Percentiles rank a stretch among this genome's conserved stretches.
Evolutionary conservation across 441 rosid genomes (phyloP).

Genomic region (Pelargonium cotyledonis): DNA sequence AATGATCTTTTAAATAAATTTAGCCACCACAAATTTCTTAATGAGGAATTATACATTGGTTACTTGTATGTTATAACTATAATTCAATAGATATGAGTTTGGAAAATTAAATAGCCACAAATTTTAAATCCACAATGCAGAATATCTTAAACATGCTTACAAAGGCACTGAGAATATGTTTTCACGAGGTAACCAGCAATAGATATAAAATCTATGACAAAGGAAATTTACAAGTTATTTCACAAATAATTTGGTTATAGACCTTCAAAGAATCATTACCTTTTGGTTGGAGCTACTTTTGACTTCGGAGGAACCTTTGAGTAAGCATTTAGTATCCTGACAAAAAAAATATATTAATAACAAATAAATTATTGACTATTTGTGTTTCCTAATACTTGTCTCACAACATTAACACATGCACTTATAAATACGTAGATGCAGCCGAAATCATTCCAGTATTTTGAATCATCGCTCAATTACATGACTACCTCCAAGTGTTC

Average conservation of each 20-base stretch:
- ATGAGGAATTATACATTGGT: background rate
- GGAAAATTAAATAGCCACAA: background rate
- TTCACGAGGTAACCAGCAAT: no score
- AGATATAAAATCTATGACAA: no score
- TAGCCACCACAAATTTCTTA: constrained; percentile 1
- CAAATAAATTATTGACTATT: background rate
- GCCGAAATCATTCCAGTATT: background rate
- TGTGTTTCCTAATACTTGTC: background rate
- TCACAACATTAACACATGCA: background rate
- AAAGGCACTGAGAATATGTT: no score
- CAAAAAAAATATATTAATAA: constrained; percentile 13
- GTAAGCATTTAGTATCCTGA: constrained; percentile 62
- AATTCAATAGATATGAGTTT: background rate
- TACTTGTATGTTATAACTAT: background rate
- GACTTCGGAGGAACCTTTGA: constrained; percentile 60
- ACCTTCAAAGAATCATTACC: constrained; percentile 30
- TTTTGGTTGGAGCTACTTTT: constrained; percentile 41
- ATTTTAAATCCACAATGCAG: no score
- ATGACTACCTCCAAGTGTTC: background rate
- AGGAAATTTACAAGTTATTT: no score
- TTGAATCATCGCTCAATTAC: background rate
- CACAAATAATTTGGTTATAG: background rate
- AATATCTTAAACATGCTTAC: no score
- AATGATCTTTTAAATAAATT: constrained; percentile 2
- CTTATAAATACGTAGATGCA: background rate